Conservation (phyloP, 352 stramenopile species). For the Pythium aristosporum region DNA sequence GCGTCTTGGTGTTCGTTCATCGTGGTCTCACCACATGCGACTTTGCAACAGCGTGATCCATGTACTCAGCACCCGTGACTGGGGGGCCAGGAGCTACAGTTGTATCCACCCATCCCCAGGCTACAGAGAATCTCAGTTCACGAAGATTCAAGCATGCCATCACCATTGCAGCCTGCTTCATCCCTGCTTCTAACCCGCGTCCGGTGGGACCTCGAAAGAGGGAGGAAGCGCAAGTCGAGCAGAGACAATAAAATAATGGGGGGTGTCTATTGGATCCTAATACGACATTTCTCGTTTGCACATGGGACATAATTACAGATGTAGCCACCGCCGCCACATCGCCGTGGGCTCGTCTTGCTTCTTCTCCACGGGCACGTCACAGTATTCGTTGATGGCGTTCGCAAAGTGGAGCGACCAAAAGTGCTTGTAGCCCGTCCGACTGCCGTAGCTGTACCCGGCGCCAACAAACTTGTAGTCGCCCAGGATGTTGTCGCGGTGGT, state of each 20-base stretch:
- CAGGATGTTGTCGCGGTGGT: constrained; percentile 32
- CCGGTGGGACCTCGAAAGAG: no score
- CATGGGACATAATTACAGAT: constrained; percentile 10
- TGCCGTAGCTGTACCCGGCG: constrained; percentile 25
- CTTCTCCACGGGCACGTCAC: constrained; percentile 15
- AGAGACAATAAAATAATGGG: constrained; percentile 11
- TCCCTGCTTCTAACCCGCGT: no score
- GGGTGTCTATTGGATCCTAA: constrained; percentile 5
- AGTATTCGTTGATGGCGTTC: constrained; percentile 27
- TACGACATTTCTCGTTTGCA: neutral
- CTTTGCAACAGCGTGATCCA: no score
- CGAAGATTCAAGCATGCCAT: no score
- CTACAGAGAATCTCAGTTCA: no score
- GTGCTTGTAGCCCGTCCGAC: constrained; percentile 26
- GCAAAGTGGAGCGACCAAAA: constrained; percentile 31
- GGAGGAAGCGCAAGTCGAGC: neutral
- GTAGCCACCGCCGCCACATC: constrained; percentile 21
- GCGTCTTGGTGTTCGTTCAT: neutral
- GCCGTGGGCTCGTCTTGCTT: constrained; percentile 19
- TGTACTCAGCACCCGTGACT: no score
- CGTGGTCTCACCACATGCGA: no score
- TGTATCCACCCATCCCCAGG: no score
- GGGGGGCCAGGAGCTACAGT: no score
- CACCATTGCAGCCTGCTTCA: no score
- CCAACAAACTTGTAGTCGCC: constrained; percentile 28